Evolutionary conservation across 371 early-diverging fungal species (phyloP).

Genomic region (Apophysomyces elegans): DNA sequence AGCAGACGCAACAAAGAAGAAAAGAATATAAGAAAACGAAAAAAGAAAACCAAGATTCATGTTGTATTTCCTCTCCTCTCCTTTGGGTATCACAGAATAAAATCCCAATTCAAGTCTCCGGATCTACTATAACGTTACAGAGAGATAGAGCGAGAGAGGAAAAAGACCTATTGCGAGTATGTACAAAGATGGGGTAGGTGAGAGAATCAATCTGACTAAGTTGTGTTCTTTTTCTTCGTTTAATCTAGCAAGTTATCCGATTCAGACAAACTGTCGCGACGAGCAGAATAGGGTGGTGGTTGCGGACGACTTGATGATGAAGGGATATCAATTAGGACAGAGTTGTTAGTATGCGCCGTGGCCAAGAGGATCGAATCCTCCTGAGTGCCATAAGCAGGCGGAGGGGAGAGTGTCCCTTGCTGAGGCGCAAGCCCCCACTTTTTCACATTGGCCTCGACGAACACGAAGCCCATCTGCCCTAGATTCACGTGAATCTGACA

Average conservation of each 20-base stretch:
- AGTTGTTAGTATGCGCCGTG: not conserved
- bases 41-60: too few relatives aligned
- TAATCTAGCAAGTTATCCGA: not conserved
- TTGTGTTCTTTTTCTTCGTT: not conserved
- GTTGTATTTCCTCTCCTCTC: too few relatives aligned
- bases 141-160: too few relatives aligned
- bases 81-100: too few relatives aligned
- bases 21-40: too few relatives aligned
- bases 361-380: slow-evolving; percentile 2
- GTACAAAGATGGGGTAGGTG: too few relatives aligned
- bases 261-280: not conserved
- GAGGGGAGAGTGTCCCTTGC: slow-evolving; percentile 69
- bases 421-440: slow-evolving; percentile 81
- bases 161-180: too few relatives aligned
- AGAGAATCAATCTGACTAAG: too few relatives aligned
- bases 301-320: not conserved
- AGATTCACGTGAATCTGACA: slow-evolving; percentile 67
- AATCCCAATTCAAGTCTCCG: too few relatives aligned
- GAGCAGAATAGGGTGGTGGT: slow-evolving; percentile 1
- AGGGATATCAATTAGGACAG: not conserved
- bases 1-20: too few relatives aligned
- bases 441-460: slow-evolving; percentile 84
- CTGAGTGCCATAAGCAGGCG: slow-evolving; percentile 61
- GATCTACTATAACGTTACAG: too few relatives aligned
- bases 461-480: slow-evolving; percentile 63